These are phyloP conservation scores for Candida railenensis DNA, from an alignment of 805 yeast genomes.

Conservation along the genomic window DNA sequence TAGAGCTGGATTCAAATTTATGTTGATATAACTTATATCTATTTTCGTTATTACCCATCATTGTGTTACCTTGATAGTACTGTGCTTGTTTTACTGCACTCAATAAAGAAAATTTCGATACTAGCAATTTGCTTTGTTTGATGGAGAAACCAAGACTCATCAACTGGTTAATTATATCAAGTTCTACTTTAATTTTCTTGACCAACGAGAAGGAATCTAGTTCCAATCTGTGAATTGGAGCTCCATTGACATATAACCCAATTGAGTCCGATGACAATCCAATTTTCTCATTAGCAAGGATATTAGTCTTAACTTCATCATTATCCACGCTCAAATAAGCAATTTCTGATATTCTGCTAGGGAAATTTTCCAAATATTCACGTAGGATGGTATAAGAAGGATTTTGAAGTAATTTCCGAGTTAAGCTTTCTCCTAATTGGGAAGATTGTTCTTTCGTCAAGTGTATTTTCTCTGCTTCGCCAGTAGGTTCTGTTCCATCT, in stretches of 20 bases:
- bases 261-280: conserved; percentile 40
- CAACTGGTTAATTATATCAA: conserved; percentile 21
- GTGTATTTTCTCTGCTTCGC: conserved; percentile 21
- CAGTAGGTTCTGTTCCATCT: conserved; percentile 24
- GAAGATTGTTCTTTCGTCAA: conserved; percentile 30
- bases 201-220: conserved; percentile 44
- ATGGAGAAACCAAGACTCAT: conserved; percentile 26
- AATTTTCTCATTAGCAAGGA: conserved; percentile 27
- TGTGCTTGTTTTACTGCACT: conserved; percentile 38
- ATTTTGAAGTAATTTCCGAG: conserved; percentile 23
- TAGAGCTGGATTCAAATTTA: conserved; percentile 14
- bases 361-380: conserved; percentile 50
- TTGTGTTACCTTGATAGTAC: conserved; percentile 31
- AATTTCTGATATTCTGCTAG: conserved; percentile 47
- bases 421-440: conserved; percentile 39
- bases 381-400: conserved; percentile 32
- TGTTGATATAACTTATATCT: conserved; percentile 32
- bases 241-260: conserved; percentile 72
- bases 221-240: conserved; percentile 48
- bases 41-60: conserved; percentile 31
- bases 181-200: conserved; percentile 33
- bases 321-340: conserved; percentile 10
- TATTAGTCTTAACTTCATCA: conserved; percentile 22
- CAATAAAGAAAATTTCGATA: conserved; percentile 38
- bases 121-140: conserved; percentile 30